phyloP scores from a whole-genome alignment of 1,284 basidiomycete genomes.

The Sporisorium graminicola region DNA sequence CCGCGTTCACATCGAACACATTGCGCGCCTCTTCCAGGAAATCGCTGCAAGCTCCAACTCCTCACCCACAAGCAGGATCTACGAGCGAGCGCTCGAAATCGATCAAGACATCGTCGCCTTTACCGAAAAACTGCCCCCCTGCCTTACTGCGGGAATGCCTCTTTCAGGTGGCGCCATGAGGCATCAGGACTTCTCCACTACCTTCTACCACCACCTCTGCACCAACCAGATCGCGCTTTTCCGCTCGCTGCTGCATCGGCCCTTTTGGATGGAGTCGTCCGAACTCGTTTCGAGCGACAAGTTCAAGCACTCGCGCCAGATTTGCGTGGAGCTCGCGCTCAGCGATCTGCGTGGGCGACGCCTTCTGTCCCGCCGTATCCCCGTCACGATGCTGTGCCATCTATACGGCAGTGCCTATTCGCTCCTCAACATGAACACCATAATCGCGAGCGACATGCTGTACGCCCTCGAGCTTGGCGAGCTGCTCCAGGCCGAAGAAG shows the following conservation, averaged over 20 bases:
- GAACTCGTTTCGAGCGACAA: slow-evolving; percentile 27
- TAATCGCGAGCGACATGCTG: slow-evolving; percentile 48
- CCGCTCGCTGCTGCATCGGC: slow-evolving; percentile 44
- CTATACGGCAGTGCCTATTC: slow-evolving; percentile 47
- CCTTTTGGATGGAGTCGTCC: slow-evolving; percentile 49
- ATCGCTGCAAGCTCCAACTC: slow-evolving; percentile 41
- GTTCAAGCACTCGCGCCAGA: slow-evolving; percentile 37
- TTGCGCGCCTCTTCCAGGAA: slow-evolving; percentile 42
- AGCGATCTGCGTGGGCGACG: slow-evolving; percentile 38
- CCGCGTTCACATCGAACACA: slow-evolving; percentile 38
- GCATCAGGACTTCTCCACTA: slow-evolving; percentile 45
- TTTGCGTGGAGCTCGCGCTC: slow-evolving; percentile 42
- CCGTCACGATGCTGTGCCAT: slow-evolving; percentile 47
- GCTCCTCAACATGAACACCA: slow-evolving; percentile 47
- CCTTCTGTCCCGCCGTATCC: slow-evolving; percentile 36
- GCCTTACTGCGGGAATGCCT: slow-evolving; percentile 17
- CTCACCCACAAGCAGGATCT: slow-evolving; percentile 27
- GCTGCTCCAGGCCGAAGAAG: slow-evolving; percentile 23
- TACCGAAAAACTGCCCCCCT: slow-evolving; percentile 24
- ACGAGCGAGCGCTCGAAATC: slow-evolving; percentile 44
- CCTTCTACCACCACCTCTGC: slow-evolving; percentile 44
- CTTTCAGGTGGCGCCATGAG: slow-evolving; percentile 33
- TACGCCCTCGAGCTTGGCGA: slow-evolving; percentile 40
- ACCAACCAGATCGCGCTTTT: slow-evolving; percentile 49
- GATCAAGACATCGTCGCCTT: slow-evolving; percentile 37